phyloP scores from a whole-genome alignment of 768 basidiomycete genomes.

The Leccinum rimulosum region DNA sequence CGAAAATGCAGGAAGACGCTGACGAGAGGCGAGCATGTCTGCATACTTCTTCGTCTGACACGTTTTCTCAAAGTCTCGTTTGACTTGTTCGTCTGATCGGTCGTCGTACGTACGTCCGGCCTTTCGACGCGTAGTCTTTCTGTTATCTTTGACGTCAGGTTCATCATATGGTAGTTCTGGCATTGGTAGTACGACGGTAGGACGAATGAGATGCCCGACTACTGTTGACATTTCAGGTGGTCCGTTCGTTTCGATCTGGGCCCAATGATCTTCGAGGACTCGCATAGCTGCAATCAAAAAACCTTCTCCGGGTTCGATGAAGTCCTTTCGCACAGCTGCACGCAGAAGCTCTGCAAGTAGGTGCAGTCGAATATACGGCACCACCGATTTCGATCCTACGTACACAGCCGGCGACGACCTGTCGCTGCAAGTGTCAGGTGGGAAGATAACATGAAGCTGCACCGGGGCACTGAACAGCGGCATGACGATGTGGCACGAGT shows the following conservation, averaged over 20 bases:
- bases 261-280: constrained; percentile 70
- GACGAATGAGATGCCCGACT: constrained; percentile 38
- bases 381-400: constrained; percentile 61
- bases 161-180: constrained; percentile 13
- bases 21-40: constrained; percentile 53
- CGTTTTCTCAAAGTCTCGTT: constrained; percentile 49
- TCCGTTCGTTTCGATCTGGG: constrained; percentile 58
- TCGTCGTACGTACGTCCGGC: constrained; percentile 31
- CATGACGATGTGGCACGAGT: constrained; percentile 50
- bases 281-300: constrained; percentile 71
- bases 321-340: constrained; percentile 49
- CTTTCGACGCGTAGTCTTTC: background rate
- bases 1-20: constrained; percentile 73
- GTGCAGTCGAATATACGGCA: constrained; percentile 82
- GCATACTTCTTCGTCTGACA: constrained; percentile 47
- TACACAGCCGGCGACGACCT: constrained; percentile 66
- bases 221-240: constrained; percentile 76
- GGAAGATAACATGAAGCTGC: constrained; percentile 63
- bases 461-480: constrained; percentile 65
- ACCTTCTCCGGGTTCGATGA: constrained; percentile 66
- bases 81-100: constrained; percentile 49
- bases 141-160: background rate
- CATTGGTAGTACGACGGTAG: constrained; percentile 12
- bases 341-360: constrained; percentile 66
- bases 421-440: constrained; percentile 37